Evolutionary conservation across 1,284 basidiomycete species (phyloP), one percentile per base, ranked within the genome.

Genomic region (Papiliotrema flavescens): DNA sequence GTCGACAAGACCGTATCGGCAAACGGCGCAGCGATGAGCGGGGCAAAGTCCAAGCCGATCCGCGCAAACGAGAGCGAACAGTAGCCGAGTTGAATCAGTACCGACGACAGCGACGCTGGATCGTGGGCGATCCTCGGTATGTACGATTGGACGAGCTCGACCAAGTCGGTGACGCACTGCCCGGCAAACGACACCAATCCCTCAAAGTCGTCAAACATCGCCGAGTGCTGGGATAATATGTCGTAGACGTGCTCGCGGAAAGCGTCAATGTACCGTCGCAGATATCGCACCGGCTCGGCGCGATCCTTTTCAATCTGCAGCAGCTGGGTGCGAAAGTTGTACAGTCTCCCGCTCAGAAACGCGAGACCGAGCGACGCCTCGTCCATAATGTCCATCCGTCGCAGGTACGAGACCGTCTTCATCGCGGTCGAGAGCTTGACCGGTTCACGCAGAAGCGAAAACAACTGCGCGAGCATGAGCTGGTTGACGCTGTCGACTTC

Each of bases 241-340:
- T 98, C 93, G 74, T 93, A 88, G 23, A 93, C 86, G 51, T 89
- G 85, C 75, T 97, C 93, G 47, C 93, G 81, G 87, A 93, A 97
- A 8, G 86, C 77, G 68, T 96, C 94, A 62, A 95, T 85, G 76
- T 93, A 94, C 65, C 84, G 85, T 66, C 90, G 87, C 54, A 94
- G 79, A 75, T 86, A 92, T 41, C 86, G 78, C 26, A 87, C 82
- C 22, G 89, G 80, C 58, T 91, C 89, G 57, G 85, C 82, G 52
- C 71, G 67, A 56, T 79, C 73, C 51, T 73, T 57, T 56, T 76
- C 76, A 22, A 74, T 68, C 9, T 69, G 67, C 1, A 66, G 63
- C 28, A 80, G 71, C 51, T 78, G 74, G 59, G 75, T 56, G 52
- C 77, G 77, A 43, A 86, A 80, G 62, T 83, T 83, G 26, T 76